Conservation (phyloP, 139 green algal genomes). For the Chlamydomonas incerta region DNA sequence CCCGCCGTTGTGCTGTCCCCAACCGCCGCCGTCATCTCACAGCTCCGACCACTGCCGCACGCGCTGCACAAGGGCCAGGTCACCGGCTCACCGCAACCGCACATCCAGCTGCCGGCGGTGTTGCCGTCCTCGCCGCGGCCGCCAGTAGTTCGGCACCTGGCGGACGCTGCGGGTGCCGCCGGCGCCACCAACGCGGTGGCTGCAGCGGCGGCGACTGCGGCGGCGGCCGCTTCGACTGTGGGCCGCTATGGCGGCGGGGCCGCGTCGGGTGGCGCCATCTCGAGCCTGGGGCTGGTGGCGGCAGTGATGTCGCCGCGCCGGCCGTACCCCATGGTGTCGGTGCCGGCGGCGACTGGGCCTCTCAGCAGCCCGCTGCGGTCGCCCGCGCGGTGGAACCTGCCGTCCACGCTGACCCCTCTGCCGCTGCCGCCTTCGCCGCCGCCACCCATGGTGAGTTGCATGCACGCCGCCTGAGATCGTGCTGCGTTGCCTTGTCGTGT, state of each 20-base stretch:
- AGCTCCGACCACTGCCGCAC: too few species aligned
- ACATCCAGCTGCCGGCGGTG: background rate
- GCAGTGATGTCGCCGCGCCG: constrained; percentile 18
- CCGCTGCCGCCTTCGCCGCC: constrained; percentile 32
- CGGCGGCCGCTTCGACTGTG: background rate
- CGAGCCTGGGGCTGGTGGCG: background rate
- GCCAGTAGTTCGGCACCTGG: background rate
- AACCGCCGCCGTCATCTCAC: too few species aligned
- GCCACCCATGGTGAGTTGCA: background rate
- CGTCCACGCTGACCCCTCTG: background rate
- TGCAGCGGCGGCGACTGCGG: too few species aligned
- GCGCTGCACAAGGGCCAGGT: too few species aligned
- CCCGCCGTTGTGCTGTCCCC: background rate
- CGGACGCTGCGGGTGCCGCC: too few species aligned
- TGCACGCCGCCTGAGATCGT: too few species aligned
- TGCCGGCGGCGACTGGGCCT: background rate
- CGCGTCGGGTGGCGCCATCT: background rate
- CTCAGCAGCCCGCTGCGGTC: constrained; percentile 11
- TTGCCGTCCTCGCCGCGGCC: constrained; percentile 6
- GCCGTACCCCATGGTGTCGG: too few species aligned
- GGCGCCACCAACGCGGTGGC: too few species aligned
- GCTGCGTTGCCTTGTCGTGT: too few species aligned
- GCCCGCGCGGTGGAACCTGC: constrained; percentile 16
- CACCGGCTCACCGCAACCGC: background rate
- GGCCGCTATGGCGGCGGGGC: background rate